These are phyloP conservation scores for Ceratobasidium sp. DNA, from an alignment of 1,284 basidiomycete species.

Conservation along the genomic window DNA sequence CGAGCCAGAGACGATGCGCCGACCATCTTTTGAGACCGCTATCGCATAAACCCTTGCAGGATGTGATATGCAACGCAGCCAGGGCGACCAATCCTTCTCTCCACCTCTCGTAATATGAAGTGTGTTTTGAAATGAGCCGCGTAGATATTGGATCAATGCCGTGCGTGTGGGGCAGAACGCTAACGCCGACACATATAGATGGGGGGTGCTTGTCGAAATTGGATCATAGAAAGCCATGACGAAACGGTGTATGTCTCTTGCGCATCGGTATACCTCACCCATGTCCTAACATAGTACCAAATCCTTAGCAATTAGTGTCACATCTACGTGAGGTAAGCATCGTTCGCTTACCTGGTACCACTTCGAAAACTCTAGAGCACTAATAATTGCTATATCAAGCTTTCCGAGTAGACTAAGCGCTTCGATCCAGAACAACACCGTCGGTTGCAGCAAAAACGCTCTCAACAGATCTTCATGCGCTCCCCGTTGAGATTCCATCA, in stretches of 20 bases:
- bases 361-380: background rate
- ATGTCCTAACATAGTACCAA: background rate
- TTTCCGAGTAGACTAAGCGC: background rate
- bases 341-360: background rate
- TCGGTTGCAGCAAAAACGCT: background rate
- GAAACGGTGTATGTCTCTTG: background rate
- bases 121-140: background rate
- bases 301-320: background rate
- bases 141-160: background rate
- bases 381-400: background rate
- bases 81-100: background rate
- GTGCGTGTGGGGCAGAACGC: background rate
- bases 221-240: conserved; percentile 5
- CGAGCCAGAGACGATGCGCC: conserved; percentile 8
- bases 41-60: background rate
- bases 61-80: background rate
- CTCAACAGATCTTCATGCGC: background rate
- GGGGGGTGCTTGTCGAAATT: background rate
- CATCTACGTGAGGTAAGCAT: no score
- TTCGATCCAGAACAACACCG: background rate
- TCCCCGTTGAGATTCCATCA: background rate
- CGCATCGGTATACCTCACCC: background rate
- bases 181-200: conserved; percentile 4
- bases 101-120: background rate
- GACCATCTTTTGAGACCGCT: background rate